Evolutionary conservation across 2,329 filamentous ascomycete species (phyloP).

Genomic region (Neofusicoccum laricinum): DNA sequence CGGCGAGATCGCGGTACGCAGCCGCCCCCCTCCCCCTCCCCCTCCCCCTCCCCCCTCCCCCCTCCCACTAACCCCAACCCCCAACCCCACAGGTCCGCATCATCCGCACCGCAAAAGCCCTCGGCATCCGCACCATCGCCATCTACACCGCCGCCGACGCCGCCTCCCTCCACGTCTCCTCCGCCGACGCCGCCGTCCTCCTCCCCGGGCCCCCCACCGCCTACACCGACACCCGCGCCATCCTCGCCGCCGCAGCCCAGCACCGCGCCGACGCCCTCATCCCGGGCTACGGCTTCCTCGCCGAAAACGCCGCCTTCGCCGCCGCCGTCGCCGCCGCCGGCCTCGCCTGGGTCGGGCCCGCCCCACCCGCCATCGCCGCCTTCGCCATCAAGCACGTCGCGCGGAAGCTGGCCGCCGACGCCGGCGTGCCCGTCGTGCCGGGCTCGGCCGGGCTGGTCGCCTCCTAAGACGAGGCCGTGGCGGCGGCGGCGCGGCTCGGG

Average conservation of each 20-base stretch:
- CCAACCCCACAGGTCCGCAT: conserved; percentile 41
- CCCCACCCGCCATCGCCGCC: conserved; percentile 50
- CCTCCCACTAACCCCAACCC: conserved; percentile 9
- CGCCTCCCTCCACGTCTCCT: conserved; percentile 52
- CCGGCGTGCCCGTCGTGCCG: conserved; percentile 55
- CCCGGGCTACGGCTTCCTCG: conserved; percentile 66
- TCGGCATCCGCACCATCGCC: conserved; percentile 53
- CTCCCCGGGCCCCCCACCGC: conserved; percentile 48
- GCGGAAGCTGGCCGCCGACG: conserved; percentile 50
- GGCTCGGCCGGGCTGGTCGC: conserved; percentile 52
- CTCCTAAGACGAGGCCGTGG: conserved; percentile 49
- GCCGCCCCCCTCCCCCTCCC: neutral
- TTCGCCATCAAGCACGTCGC: conserved; percentile 61
- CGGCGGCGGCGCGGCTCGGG: conserved; percentile 42
- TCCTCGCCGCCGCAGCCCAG: conserved; percentile 52
- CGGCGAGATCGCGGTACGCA: conserved; percentile 53
- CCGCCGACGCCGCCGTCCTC: conserved; percentile 53
- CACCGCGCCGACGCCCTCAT: conserved; percentile 57
- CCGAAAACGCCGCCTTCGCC: conserved; percentile 65
- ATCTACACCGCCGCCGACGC: conserved; percentile 59
- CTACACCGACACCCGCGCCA: conserved; percentile 48
- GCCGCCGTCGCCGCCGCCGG: conserved; percentile 50
- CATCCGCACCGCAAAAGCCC: conserved; percentile 48
- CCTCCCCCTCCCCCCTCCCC: neutral
- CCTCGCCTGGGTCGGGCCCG: conserved; percentile 60